phyloP scores from a whole-genome alignment of 805 yeast genomes.

The Cyberlindnera sargentensis region DNA sequence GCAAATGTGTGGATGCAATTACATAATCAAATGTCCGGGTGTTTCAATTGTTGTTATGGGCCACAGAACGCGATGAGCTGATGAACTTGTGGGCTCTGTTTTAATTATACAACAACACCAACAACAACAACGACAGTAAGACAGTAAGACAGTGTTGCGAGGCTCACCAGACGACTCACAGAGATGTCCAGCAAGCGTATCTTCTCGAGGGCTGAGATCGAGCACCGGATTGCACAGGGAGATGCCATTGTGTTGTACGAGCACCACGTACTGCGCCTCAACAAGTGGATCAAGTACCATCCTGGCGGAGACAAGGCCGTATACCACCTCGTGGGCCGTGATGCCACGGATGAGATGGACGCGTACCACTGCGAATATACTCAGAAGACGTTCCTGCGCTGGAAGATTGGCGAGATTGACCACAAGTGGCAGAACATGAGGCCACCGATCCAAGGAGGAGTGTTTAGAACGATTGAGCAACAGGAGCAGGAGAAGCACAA shows the following conservation, averaged over 20 bases:
- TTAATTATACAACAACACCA: no score
- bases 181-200: slow-evolving; percentile 13
- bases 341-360: slow-evolving; percentile 86
- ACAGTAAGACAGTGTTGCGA: no score
- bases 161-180: no score
- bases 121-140: no score
- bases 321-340: slow-evolving; percentile 78
- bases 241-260: slow-evolving; percentile 64
- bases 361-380: slow-evolving; percentile 71
- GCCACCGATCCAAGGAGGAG: slow-evolving; percentile 88
- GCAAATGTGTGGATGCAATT: no score
- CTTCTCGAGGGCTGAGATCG: slow-evolving; percentile 41
- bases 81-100: no score
- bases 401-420: slow-evolving; percentile 60
- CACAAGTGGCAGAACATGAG: slow-evolving; percentile 64
- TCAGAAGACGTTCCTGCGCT: slow-evolving; percentile 40
- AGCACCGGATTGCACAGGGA: slow-evolving; percentile 57
- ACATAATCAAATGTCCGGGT: no score
- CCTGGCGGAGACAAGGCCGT: slow-evolving; percentile 91
- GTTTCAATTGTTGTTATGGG: no score
- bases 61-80: no score
- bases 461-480: slow-evolving; percentile 29
- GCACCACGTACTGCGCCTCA: slow-evolving; percentile 49
- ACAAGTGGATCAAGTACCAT: slow-evolving; percentile 64
- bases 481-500: slow-evolving; percentile 17